A percentile compares a stretch with the other conserved stretches of the same genome.
phyloP scores from a whole-genome alignment of 2,329 filamentous ascomycete genomes.

The Colletotrichum sp. region DNA sequence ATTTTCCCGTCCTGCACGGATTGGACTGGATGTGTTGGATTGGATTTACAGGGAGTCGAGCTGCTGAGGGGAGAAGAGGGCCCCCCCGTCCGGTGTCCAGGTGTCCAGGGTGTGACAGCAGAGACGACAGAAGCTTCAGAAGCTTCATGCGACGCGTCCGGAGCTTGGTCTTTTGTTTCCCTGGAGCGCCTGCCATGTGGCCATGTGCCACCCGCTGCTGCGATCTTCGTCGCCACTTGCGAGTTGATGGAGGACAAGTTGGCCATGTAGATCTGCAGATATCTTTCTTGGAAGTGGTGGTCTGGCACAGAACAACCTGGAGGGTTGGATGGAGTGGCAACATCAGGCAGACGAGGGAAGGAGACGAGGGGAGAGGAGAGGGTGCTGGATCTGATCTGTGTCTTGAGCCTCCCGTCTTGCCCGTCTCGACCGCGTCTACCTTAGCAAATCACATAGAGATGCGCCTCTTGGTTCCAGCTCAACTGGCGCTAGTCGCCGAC shows the following conservation, averaged over 20 bases:
- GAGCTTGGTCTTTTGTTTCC: background rate
- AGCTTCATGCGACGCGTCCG: constrained; percentile 14
- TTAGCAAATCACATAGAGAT: background rate
- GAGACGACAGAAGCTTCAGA: constrained; percentile 21
- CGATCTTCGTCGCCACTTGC: background rate
- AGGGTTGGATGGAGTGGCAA: background rate
- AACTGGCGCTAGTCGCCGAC: background rate
- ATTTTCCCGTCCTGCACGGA: background rate
- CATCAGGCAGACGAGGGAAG: background rate
- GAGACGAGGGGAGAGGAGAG: background rate
- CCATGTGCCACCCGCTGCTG: background rate
- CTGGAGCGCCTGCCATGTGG: background rate
- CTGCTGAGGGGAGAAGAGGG: background rate
- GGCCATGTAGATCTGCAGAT: background rate
- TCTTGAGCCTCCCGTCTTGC: background rate
- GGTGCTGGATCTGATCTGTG: constrained; percentile 1
- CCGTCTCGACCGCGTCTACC: background rate
- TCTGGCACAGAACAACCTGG: background rate
- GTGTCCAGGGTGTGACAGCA: constrained; percentile 5
- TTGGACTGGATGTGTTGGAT: background rate
- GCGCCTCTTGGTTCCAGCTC: background rate
- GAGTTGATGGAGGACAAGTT: background rate
- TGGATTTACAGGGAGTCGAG: background rate
- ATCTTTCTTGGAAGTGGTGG: background rate
- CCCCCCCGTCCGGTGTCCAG: background rate